A percentile compares a stretch with the other conserved stretches of the same genome.
Conservation (phyloP, 345 rosid genomes). For the Salix dunnii region DNA sequence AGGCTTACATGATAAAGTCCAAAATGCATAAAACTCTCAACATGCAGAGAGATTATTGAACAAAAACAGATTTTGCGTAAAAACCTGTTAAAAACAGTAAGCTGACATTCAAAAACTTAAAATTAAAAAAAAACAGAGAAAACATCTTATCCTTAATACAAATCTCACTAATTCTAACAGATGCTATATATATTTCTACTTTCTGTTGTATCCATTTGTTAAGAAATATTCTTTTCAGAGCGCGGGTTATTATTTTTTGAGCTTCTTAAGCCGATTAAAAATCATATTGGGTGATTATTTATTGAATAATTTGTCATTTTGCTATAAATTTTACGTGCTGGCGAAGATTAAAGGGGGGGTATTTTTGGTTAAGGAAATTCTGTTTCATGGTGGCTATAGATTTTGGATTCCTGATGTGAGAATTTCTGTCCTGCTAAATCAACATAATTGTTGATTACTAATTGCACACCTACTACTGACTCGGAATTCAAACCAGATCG, state of each 20-base stretch:
- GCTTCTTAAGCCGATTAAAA: neutral
- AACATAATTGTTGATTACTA: neutral
- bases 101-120: too few relatives aligned
- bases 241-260: neutral
- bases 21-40: too few relatives aligned
- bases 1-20: too few relatives aligned
- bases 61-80: too few relatives aligned
- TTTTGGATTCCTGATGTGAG: neutral
- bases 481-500: too few relatives aligned
- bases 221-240: constrained; percentile 12
- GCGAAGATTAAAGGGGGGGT: neutral
- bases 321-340: neutral
- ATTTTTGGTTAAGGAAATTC: too few relatives aligned
- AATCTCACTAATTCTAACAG: neutral
- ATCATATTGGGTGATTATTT: constrained; percentile 24
- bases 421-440: neutral
- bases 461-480: too few relatives aligned
- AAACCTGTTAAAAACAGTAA: too few relatives aligned
- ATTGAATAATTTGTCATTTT: neutral
- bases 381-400: neutral
- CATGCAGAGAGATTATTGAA: too few relatives aligned
- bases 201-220: neutral
- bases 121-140: too few relatives aligned
- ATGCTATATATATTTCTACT: neutral
- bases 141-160: too few relatives aligned